These are phyloP conservation scores for Penicillium antarcticum DNA, from an alignment of 495 filamentous ascomycete genomes.

Conservation along the genomic window DNA sequence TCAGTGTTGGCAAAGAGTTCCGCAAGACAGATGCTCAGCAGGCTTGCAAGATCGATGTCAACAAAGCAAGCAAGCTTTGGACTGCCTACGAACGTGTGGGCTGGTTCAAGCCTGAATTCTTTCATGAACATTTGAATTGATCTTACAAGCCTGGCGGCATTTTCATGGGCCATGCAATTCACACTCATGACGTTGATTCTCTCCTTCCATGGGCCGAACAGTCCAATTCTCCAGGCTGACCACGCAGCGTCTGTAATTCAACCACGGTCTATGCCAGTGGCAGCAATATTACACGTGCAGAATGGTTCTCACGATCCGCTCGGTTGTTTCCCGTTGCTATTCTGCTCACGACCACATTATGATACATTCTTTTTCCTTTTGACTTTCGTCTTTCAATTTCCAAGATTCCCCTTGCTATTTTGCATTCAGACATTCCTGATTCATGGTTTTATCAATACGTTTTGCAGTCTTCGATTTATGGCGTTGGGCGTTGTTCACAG, in stretches of 20 bases:
- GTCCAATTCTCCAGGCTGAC: no score
- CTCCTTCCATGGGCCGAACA: no score
- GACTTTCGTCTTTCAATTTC: background rate
- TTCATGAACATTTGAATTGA: constrained; percentile 49
- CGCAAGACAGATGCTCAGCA: constrained; percentile 97
- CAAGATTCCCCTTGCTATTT: background rate
- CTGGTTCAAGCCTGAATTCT: constrained; percentile 71
- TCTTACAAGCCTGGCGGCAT: constrained; percentile 2
- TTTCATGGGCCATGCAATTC: background rate
- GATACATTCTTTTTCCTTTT: background rate
- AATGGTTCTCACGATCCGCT: no score
- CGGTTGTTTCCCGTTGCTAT: no score
- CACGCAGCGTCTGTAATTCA: no score
- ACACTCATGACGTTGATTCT: no score
- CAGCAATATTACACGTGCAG: no score
- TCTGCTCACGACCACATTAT: constrained; percentile 1
- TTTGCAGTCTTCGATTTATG: constrained; percentile 7
- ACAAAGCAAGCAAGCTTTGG: constrained; percentile 97
- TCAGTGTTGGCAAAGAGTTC: constrained; percentile 77
- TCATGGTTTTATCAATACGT: constrained; percentile 1
- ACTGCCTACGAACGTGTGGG: constrained; percentile 85
- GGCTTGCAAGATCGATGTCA: constrained; percentile 97
- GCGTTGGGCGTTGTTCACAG: constrained; percentile 9
- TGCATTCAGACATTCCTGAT: background rate
- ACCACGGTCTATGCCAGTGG: no score